A percentile compares a stretch with the other conserved stretches of the same genome.
phyloP scores from a whole-genome alignment of 306 rosid species.

The Casuarina equisetifolia region DNA sequence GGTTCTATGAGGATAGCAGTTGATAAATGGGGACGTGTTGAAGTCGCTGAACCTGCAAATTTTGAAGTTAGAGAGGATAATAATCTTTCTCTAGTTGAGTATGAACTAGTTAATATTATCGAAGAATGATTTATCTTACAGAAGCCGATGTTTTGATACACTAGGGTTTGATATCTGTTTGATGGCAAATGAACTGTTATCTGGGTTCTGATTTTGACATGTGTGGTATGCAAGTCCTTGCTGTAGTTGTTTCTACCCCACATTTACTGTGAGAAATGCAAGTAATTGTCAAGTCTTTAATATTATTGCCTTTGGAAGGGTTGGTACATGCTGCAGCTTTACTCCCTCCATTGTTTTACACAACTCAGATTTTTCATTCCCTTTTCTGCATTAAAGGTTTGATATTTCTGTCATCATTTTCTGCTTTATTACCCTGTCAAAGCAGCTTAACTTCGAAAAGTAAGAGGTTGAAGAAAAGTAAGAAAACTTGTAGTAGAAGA shows the following conservation, averaged over 20 bases:
- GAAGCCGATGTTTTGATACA: conserved; percentile 29
- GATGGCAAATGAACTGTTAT: conserved; percentile 34
- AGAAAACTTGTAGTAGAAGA: too few relatives aligned
- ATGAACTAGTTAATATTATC: conserved; percentile 75
- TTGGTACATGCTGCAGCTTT: background rate
- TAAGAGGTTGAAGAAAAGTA: too few relatives aligned
- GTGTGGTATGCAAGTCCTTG: conserved; percentile 41
- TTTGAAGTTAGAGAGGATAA: conserved; percentile 78
- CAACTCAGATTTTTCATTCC: background rate
- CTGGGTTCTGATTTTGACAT: conserved; percentile 38
- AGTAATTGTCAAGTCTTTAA: conserved; percentile 11
- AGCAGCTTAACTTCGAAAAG: too few relatives aligned
- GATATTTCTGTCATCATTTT: too few relatives aligned
- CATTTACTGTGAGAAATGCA: conserved; percentile 24
- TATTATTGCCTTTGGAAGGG: background rate
- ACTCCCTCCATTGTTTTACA: background rate
- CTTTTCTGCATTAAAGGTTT: too few relatives aligned
- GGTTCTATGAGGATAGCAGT: conserved; percentile 93
- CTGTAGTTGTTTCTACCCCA: conserved; percentile 28
- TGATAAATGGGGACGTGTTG: conserved; percentile 89
- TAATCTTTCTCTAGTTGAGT: conserved; percentile 85
- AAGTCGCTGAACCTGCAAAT: conserved; percentile 61
- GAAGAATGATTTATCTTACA: conserved; percentile 48
- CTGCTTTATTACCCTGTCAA: too few relatives aligned
- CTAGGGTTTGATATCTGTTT: conserved; percentile 33